A percentile compares a stretch with the other conserved stretches of the same genome.
Evolutionary conservation across 169 alveolate species (phyloP).

Genomic region (Plasmodium falciparum): DNA sequence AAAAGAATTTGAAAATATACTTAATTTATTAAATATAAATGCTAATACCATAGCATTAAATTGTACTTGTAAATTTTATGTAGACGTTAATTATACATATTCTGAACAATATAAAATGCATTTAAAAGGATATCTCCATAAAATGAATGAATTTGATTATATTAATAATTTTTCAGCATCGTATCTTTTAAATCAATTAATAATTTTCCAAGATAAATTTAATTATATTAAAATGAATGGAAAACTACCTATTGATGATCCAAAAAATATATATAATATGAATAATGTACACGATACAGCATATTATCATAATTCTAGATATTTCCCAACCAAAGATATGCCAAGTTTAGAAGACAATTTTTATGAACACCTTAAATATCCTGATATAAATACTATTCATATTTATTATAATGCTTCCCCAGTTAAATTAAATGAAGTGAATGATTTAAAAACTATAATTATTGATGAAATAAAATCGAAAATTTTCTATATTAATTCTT

Average conservation of each 20-base stretch:
- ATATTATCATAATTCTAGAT: slow-evolving; percentile 25
- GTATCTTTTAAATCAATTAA: slow-evolving; percentile 10
- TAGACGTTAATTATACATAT: slow-evolving; percentile 23
- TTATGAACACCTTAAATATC: slow-evolving; percentile 4
- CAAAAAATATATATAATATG: background rate
- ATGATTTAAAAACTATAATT: slow-evolving; percentile 17
- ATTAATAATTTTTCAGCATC: slow-evolving; percentile 11
- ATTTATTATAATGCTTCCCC: slow-evolving; percentile 22
- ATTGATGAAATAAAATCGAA: slow-evolving; percentile 61
- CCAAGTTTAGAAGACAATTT: background rate
- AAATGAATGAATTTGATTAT: slow-evolving; percentile 3
- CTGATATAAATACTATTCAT: slow-evolving; percentile 13
- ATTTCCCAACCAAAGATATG: background rate
- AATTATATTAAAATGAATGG: slow-evolving; percentile 31
- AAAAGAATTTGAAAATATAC: slow-evolving; percentile 6
- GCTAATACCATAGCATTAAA: slow-evolving; percentile 37
- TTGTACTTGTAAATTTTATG: slow-evolving; percentile 53
- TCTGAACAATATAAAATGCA: slow-evolving; percentile 8
- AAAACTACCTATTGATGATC: background rate
- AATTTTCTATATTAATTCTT: slow-evolving; percentile 47
- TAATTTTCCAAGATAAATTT: slow-evolving; percentile 25
- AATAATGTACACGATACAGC: slow-evolving; percentile 4
- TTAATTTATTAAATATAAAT: slow-evolving; percentile 34
- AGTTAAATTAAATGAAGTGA: slow-evolving; percentile 12
- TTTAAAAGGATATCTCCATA: slow-evolving; percentile 13